Base-by-base conservation (phyloP, 2,329 filamentous ascomycete species). In the Bisporella sp. region DNA sequence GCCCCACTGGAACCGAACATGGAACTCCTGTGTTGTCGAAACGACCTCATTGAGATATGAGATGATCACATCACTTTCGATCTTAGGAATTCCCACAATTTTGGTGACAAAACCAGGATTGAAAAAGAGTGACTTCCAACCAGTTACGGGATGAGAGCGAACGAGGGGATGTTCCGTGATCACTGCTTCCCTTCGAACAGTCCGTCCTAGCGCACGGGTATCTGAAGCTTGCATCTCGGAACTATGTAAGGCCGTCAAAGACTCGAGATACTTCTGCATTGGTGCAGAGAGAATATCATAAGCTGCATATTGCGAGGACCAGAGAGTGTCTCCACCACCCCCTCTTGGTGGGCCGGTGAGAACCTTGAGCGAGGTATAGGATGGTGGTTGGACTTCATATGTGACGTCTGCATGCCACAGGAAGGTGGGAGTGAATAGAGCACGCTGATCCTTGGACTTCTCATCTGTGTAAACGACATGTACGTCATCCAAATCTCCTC, bases 1-100 rank as follows among this genome's bases (percentile, higher is more conserved):
- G 41, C 74, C 72, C 82, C 83, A 85, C 56, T 77, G 74, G 60
- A 84, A 81, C 13, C 85, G 75, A 5, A 79, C 83, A 59, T 89
- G 84, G 52, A 85, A 72, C 64, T 90, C 86, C 41, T 85, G 83
- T 5, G 73, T 79, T 1, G 76, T 77, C 3, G 73, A 66, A 5
- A 81, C 71, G 29, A 81, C 67, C 58, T 79, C 74, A 33, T 77
- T 78, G 33, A 82, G 68, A 44, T 74, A 71, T 3, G 63, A 60
- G 53, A 80, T 70, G 54, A 79, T 76, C 41, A 70, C 66, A 55
- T 79, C 74, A 33, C 69, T 73, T 63, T 80, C 78, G 0, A 71
- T 72, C 56, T 79, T 78, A 3, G 78, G 77, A 2, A 81, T 69
- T 2, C 78, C 78, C n/a, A 78, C 71, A 45, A 81, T 80, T 54